Evolutionary conservation across 768 basidiomycete genomes (phyloP).

Genomic region (Inosperma sp.): DNA sequence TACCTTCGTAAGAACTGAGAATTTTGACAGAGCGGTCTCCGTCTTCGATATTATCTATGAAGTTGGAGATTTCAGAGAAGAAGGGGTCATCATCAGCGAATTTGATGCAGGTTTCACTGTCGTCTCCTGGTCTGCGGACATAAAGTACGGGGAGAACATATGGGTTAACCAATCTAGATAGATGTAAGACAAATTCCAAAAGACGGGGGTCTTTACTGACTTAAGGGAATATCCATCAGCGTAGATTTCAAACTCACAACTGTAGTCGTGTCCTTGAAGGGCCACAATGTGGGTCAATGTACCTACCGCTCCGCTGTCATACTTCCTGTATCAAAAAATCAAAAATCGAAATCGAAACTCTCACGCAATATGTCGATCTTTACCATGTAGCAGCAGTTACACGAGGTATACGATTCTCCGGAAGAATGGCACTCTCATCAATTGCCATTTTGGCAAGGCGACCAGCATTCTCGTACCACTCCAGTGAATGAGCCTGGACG

Average conservation of each 20-base stretch:
- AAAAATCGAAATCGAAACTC: slow-evolving; percentile 3
- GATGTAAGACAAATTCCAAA: slow-evolving; percentile 2
- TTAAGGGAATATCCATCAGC: slow-evolving; percentile 90
- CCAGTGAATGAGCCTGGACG: slow-evolving; percentile 82
- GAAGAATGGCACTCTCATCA: slow-evolving; percentile 80
- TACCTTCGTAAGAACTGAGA: slow-evolving; percentile 81
- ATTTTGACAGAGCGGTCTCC: slow-evolving; percentile 85
- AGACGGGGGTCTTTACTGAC: slow-evolving; percentile 33
- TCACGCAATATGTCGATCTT: slow-evolving; percentile 12
- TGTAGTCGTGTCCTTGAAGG: slow-evolving; percentile 89
- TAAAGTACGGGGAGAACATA: slow-evolving; percentile 89
- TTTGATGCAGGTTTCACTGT: slow-evolving; percentile 60
- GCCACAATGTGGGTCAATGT: slow-evolving; percentile 86
- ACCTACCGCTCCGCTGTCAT: slow-evolving; percentile 90
- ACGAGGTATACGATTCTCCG: slow-evolving; percentile 89
- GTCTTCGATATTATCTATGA: slow-evolving; percentile 86
- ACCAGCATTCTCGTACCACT: slow-evolving; percentile 90
- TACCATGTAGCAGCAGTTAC: slow-evolving; percentile 91
- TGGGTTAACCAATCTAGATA: slow-evolving; percentile 74
- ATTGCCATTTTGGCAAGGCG: slow-evolving; percentile 72
- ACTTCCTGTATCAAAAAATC: slow-evolving; percentile 60
- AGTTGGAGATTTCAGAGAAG: slow-evolving; percentile 89
- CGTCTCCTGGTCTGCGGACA: slow-evolving; percentile 79
- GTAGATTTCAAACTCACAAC: slow-evolving; percentile 90
- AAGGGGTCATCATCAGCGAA: slow-evolving; percentile 88